phyloP scores from a whole-genome alignment of 1,284 basidiomycete species.

The Leccinum holopus region DNA sequence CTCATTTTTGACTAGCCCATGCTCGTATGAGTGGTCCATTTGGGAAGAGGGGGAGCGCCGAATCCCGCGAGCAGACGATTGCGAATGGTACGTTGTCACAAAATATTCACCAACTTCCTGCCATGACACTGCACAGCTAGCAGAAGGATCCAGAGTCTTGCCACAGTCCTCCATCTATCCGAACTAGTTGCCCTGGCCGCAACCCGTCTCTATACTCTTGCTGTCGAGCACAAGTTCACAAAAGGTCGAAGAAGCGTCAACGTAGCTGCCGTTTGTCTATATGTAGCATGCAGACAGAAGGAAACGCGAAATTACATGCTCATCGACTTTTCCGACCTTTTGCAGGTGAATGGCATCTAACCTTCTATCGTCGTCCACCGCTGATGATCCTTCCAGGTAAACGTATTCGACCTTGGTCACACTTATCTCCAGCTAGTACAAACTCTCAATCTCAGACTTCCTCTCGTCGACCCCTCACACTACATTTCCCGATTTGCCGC shows the following conservation, averaged over 20 bases:
- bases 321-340: conserved; percentile 94
- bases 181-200: conserved; percentile 81
- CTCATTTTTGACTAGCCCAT: conserved; percentile 51
- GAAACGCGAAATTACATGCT: conserved; percentile 95
- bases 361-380: neutral
- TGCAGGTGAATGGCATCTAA: conserved; percentile 60
- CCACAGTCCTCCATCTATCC: conserved; percentile 74
- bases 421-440: conserved; percentile 95
- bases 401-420: conserved; percentile 96
- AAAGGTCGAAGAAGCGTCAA: conserved; percentile 92
- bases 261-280: conserved; percentile 93
- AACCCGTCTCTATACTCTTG: conserved; percentile 88
- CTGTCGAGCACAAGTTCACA: conserved; percentile 92
- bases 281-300: conserved; percentile 90
- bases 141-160: conserved; percentile 80
- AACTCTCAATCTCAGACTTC: conserved; percentile 84
- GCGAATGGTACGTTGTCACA: conserved; percentile 64
- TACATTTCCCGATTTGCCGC: conserved; percentile 97
- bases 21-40: conserved; percentile 79
- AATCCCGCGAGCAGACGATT: conserved; percentile 87
- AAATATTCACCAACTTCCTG: neutral
- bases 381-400: conserved; percentile 60
- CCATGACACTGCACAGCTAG: conserved; percentile 53
- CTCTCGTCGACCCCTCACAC: conserved; percentile 93
- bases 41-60: conserved; percentile 70